phyloP scores from a whole-genome alignment of 1,139 yeast species.

The Fermentozyma sake region DNA sequence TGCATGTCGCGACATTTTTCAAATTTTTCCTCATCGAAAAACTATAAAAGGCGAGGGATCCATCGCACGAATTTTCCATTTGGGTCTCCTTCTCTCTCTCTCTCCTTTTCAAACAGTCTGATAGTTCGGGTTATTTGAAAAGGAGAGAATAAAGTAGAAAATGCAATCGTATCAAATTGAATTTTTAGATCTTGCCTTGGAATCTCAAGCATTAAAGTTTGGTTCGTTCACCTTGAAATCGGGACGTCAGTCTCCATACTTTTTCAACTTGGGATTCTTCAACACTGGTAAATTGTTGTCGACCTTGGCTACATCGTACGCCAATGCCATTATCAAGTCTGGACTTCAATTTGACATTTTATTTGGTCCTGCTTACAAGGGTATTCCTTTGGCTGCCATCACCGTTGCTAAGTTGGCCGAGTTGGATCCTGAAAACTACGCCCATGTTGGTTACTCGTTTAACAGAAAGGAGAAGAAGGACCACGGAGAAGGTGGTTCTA shows the following conservation, averaged over 20 bases:
- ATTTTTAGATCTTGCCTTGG: constrained; percentile 77
- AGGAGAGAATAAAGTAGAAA: too few species aligned
- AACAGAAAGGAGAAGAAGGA: constrained; percentile 93
- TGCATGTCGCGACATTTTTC: background rate
- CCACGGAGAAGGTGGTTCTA: constrained; percentile 96
- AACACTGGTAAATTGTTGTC: constrained; percentile 75
- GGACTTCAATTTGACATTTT: constrained; percentile 83
- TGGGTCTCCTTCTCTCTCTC: constrained; percentile 6
- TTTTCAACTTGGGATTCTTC: constrained; percentile 90
- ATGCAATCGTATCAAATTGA: constrained; percentile 48
- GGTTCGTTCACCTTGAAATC: constrained; percentile 88
- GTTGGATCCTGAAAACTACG: constrained; percentile 73
- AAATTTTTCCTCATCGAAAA: constrained; percentile 3
- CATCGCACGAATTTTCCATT: too few species aligned
- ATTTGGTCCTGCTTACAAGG: constrained; percentile 98
- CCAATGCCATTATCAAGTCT: constrained; percentile 76
- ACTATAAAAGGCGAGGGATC: too few species aligned
- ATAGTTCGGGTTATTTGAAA: too few species aligned
- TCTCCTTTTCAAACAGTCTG: constrained; percentile 4
- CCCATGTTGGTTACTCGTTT: constrained; percentile 63
- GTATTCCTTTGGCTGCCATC: constrained; percentile 91
- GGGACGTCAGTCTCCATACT: constrained; percentile 93
- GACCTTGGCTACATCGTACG: constrained; percentile 81
- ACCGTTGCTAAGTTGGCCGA: constrained; percentile 91
- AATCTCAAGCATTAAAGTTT: constrained; percentile 76